phyloP scores from a whole-genome alignment of 2,329 filamentous ascomycete genomes.

The Aspergillus vadensis region DNA sequence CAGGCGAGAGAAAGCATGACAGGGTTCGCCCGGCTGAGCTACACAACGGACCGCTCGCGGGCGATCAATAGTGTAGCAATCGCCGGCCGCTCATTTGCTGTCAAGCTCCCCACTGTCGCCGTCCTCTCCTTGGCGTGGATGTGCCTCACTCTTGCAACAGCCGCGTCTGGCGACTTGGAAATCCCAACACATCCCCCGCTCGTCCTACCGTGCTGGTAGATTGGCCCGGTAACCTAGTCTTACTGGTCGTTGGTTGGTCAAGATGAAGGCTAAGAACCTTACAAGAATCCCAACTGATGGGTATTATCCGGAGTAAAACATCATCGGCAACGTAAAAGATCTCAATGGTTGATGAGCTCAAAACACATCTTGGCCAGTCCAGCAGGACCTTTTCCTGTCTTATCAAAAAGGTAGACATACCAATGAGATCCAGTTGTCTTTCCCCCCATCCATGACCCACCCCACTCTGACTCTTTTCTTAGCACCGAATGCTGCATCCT shows the following conservation, averaged over 20 bases:
- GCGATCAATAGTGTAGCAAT: constrained; percentile 21
- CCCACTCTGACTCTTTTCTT: constrained; percentile 2
- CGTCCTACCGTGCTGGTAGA: background rate
- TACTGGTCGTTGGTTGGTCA: background rate
- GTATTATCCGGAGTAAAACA: background rate
- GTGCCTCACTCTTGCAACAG: constrained; percentile 18
- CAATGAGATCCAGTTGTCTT: background rate
- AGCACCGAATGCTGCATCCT: background rate
- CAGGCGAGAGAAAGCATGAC: background rate
- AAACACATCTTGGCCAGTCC: background rate
- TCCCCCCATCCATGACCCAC: background rate
- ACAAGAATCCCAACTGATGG: no score
- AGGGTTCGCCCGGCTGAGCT: constrained; percentile 16
- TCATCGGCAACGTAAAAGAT: background rate
- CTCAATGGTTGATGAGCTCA: background rate
- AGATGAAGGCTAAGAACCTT: background rate
- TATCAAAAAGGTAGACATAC: background rate
- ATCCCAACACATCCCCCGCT: constrained; percentile 5
- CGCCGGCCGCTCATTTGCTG: constrained; percentile 13
- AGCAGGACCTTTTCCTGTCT: background rate
- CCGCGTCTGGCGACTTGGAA: constrained; percentile 27
- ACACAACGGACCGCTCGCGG: constrained; percentile 24
- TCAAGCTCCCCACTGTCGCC: constrained; percentile 9
- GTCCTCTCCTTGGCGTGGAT: constrained; percentile 14
- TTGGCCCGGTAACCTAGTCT: background rate